Base-by-base conservation (phyloP, 2,329 filamentous ascomycete species). In the Neocucurbitaria cava region DNA sequence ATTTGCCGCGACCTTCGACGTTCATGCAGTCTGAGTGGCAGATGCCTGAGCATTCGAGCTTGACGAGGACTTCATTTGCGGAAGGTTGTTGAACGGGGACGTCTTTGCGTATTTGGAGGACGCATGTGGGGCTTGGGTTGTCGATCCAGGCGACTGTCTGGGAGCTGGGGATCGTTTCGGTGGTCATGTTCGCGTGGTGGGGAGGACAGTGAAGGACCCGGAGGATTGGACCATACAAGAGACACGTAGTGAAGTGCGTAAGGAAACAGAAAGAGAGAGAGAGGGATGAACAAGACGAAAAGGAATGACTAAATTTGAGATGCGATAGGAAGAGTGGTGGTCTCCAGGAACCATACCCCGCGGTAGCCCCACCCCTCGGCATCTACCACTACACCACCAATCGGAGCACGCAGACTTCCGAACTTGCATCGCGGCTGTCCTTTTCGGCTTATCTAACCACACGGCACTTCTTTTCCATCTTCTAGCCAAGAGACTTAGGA, bases 11-110 rank as follows among this genome's bases (percentile, higher is more conserved):
- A 7, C 76, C 76, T 10, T 73, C 72, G 5, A 81, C 75, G 54
- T 79, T 80, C 53, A 77, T 76, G 50, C 79, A 76, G 64, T 81
- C 79, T 1, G 78, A 80, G 65, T 81, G 79, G 46, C 79, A 81
- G 21, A 81, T 77, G 0, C 79, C 79, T 0, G 77, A 80, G 60
- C 69, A 81, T 56, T 81, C 79, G 9, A 81, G 68, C 53, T 81
- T 80, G 35, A 81, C 71, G 13, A 81, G 72, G n/a, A 81, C 54
- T 50, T 81, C 77, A 3, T 76, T 73, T 1, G 73, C 56, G 4
- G 61, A 61, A 0, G 78, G 78, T 5, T 60, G 58, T 17, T 79
- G 75, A 2, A 81, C 69, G 2, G 72, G 65, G 5, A 74, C 64
- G 26, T 70, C 73, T 21, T 71, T 52, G 26, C 73, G 65, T 52